A percentile compares a stretch with the other conserved stretches of the same genome.
These are phyloP conservation scores for Chrysopogon serrulatus DNA, from an alignment of 176 grass and related monocot genomes.

Conservation along the genomic window DNA sequence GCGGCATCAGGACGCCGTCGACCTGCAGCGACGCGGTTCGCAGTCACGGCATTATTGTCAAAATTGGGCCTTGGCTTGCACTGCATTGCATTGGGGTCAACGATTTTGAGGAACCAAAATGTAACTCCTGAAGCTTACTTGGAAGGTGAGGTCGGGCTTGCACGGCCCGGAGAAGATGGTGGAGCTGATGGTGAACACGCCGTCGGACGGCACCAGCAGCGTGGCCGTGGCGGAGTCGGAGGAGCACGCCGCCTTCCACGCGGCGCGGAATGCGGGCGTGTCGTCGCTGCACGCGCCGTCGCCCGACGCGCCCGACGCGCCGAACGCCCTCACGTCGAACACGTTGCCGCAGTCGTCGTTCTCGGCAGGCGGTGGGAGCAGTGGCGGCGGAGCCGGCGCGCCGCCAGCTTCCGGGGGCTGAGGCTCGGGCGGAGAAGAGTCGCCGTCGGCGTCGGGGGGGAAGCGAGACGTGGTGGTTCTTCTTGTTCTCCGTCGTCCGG, in stretches of 20 bases:
- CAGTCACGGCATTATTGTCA: not conserved
- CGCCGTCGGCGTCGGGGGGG: not conserved
- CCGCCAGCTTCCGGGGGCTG: not conserved
- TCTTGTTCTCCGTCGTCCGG: not conserved
- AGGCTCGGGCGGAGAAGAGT: not conserved
- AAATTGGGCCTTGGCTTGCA: not conserved
- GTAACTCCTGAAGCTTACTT: constrained; percentile 16
- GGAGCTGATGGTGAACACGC: constrained; percentile 67
- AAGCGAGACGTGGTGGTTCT: constrained; percentile 28
- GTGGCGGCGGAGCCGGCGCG: no score
- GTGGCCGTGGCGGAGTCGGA: constrained; percentile 17
- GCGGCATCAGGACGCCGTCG: constrained; percentile 69
- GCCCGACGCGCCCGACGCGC: constrained; percentile 52
- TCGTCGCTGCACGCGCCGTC: constrained; percentile 19
- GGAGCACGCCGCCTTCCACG: constrained; percentile 67
- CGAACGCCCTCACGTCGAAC: constrained; percentile 63
- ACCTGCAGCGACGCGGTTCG: constrained; percentile 28
- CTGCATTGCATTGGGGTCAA: no score
- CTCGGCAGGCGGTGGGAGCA: not conserved
- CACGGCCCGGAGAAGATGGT: constrained; percentile 74
- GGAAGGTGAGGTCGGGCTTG: constrained; percentile 41
- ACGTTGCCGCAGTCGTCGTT: not conserved
- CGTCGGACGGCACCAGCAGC: constrained; percentile 63
- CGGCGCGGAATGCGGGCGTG: constrained; percentile 56
- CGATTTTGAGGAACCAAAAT: not conserved